Evolutionary conservation across 495 filamentous ascomycete genomes (phyloP), one percentile per base, ranked within the genome.

Genomic region (Letharia columbiana): DNA sequence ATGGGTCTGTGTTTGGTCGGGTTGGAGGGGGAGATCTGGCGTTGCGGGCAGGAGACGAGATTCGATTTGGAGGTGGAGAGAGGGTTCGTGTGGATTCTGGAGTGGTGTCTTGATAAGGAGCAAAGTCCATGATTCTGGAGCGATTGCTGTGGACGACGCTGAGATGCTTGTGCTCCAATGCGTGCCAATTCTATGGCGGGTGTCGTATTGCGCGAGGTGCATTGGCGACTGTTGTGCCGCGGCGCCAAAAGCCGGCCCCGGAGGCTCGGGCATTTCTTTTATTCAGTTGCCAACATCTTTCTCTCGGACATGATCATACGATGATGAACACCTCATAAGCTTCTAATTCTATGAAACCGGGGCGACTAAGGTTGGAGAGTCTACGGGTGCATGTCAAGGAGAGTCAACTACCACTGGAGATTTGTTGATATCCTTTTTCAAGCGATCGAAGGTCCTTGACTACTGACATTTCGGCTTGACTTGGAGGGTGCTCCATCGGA

Each of bases 91-190:
- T 83, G 70, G 84, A 80, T 80, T 93, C 91, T 33, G 91, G 91
- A 17, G 89, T 87, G 66, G 87, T 87, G 77, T 91, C 84, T 81
- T 98, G 93, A 77, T 98, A 98, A 41, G 93, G 93, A 39, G 93
- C 93, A 77, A 98, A 98, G 77, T 96, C 91, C 90, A 95, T 95
- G 47, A 61, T 73, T 54, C 47, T n/a, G 35, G 45, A 54, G 23
- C 13, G 41, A 37, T 12, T 23, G 33, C 40, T 42, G n/a, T 44
- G 39, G n/a, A 44, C 12, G 18, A 61, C 1, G 59, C 23, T 61
- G 37, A 60, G 13, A 57, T 57, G 33, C 54, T 57, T 37, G 33
- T 18, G 54, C 33, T 20, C 20, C 33, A 35, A 31, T 56, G n/a
- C 1, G 12, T 31, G n/a, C 23, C 23, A 49, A 8, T 52, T 20